Percentiles rank a stretch among this genome's conserved stretches.
These are phyloP conservation scores for Fusarium camptoceras DNA, from an alignment of 2,329 filamentous ascomycete species.

Conservation along the genomic window DNA sequence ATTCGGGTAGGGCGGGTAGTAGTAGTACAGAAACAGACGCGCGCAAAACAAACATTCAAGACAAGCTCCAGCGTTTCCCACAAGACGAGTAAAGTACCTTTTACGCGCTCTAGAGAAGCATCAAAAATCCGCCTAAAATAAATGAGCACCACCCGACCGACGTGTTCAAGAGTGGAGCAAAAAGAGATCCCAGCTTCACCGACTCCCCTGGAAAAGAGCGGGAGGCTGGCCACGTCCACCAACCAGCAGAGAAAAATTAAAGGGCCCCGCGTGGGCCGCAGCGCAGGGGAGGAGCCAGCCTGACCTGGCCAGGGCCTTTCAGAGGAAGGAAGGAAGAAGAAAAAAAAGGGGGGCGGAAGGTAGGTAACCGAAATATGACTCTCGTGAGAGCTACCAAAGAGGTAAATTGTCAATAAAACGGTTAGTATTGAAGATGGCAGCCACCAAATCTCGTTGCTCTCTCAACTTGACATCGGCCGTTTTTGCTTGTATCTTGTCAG, in stretches of 20 bases:
- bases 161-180: slow-evolving; percentile 37
- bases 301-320: slow-evolving; percentile 6
- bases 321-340: background rate
- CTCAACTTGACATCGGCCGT: slow-evolving; percentile 1
- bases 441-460: slow-evolving; percentile 16
- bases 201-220: slow-evolving; percentile 32
- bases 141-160: slow-evolving; percentile 32
- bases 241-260: slow-evolving; percentile 34
- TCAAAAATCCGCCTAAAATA: slow-evolving; percentile 34
- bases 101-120: slow-evolving; percentile 18
- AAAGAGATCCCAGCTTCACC: slow-evolving; percentile 40
- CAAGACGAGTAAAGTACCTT: slow-evolving; percentile 35
- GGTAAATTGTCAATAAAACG: slow-evolving; percentile 5
- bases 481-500: slow-evolving; percentile 12
- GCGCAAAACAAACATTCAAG: slow-evolving; percentile 17
- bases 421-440: background rate
- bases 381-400: slow-evolving; percentile 4
- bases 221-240: slow-evolving; percentile 38
- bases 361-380: background rate
- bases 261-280: slow-evolving; percentile 39
- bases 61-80: slow-evolving; percentile 32
- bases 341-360: slow-evolving; percentile 9
- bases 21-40: slow-evolving; percentile 6
- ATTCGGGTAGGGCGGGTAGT: slow-evolving; percentile 14
- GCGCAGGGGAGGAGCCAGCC: slow-evolving; percentile 24